Conservation (phyloP, 306 rosid species). For the Trifolium dubium region DNA sequence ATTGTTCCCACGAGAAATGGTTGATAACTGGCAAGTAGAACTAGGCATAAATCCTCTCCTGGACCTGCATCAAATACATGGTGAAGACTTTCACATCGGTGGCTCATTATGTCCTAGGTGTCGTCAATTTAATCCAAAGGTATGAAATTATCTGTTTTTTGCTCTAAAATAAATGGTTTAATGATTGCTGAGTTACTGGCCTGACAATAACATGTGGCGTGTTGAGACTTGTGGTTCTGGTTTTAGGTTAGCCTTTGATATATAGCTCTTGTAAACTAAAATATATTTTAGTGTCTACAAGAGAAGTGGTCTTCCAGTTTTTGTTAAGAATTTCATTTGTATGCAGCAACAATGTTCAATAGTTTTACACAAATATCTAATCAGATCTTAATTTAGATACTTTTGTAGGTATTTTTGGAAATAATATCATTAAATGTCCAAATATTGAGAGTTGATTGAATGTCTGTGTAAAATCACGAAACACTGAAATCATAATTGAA, state of each 20-base stretch:
- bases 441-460: not conserved
- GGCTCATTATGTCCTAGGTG: constrained; percentile 73
- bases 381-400: not conserved
- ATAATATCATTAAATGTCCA: not conserved
- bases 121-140: constrained; percentile 90
- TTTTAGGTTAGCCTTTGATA: constrained; percentile 25
- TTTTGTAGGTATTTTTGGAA: not conserved
- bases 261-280: constrained; percentile 1
- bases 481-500: not conserved
- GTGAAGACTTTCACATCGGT: constrained; percentile 47
- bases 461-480: not conserved
- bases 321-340: not conserved
- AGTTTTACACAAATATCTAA: not conserved
- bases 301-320: too few relatives aligned
- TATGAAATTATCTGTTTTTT: constrained; percentile 36
- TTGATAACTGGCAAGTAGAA: constrained; percentile 71
- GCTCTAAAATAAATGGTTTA: constrained; percentile 15
- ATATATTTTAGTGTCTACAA: constrained; percentile 30
- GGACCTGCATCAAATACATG: too few relatives aligned
- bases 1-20: constrained; percentile 70
- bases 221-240: constrained; percentile 13
- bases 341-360: not conserved
- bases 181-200: constrained; percentile 24
- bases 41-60: constrained; percentile 61
- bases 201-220: not conserved